A percentile compares a stretch with the other conserved stretches of the same genome.
Conservation (phyloP, 306 rosid genomes). For the Acmispon strigosus region DNA sequence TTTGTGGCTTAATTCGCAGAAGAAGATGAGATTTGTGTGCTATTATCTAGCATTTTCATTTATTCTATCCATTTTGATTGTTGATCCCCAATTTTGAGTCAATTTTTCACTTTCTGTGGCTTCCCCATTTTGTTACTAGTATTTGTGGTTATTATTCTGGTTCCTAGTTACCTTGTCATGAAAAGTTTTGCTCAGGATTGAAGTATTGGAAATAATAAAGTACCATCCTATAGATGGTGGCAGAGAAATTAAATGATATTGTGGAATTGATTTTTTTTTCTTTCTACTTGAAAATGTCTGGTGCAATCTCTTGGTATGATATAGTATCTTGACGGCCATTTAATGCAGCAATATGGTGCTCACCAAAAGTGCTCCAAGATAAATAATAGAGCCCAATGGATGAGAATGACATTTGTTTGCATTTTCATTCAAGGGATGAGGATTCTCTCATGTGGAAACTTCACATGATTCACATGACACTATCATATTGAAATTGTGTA, state of each 20-base stretch:
- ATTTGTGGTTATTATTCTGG: constrained; percentile 7
- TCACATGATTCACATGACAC: no score
- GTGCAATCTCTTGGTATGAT: not conserved
- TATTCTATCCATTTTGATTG: constrained; percentile 11
- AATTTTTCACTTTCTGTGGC: not conserved
- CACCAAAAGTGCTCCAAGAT: no score
- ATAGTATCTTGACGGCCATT: no score
- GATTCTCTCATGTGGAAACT: no score
- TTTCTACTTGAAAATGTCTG: not conserved
- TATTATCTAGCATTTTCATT: not conserved
- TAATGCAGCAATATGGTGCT: no score
- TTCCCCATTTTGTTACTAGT: not conserved
- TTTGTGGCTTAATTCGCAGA: not conserved
- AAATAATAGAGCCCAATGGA: no score
- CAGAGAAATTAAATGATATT: not conserved
- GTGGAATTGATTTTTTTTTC: not conserved
- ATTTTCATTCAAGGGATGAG: no score
- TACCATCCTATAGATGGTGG: not conserved
- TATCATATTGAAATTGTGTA: no score
- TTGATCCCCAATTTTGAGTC: constrained; percentile 27
- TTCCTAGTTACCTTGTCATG: constrained; percentile 7
- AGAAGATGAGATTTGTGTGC: not conserved
- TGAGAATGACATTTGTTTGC: no score
- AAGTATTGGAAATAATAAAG: not conserved
- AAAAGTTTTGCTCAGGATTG: constrained; percentile 21